A percentile compares a stretch with the other conserved stretches of the same genome.
phyloP scores from a whole-genome alignment of 345 rosid species.

The Populus alba region DNA sequence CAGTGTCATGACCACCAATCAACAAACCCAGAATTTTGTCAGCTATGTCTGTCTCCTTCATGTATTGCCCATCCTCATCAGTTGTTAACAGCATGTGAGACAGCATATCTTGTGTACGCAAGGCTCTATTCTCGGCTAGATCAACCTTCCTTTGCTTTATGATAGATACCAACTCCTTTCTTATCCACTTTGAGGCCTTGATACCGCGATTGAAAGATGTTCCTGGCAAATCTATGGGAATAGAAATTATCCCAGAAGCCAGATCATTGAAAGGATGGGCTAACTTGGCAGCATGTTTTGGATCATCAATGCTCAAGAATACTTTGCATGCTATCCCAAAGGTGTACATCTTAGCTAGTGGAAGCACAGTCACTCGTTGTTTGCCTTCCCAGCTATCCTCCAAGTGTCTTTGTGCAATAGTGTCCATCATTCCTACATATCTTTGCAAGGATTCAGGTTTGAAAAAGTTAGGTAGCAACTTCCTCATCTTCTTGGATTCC shows the following conservation, averaged over 20 bases:
- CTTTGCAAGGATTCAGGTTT: conserved; percentile 24
- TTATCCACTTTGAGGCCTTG: conserved; percentile 11
- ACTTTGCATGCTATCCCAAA: conserved; percentile 18
- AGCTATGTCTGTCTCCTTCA: conserved; percentile 7
- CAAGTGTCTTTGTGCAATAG: conserved; percentile 14
- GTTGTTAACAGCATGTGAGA: conserved; percentile 14
- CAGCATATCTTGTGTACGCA: conserved; percentile 11
- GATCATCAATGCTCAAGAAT: conserved; percentile 19
- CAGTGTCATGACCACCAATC: conserved; percentile 25
- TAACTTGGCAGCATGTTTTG: conserved; percentile 1
- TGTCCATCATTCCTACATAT: conserved; percentile 20
- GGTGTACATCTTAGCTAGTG: conserved; percentile 21
- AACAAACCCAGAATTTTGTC: conserved; percentile 17
- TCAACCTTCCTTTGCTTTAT: conserved; percentile 18
- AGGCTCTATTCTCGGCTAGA: conserved; percentile 6
- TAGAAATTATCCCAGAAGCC: conserved; percentile 19
- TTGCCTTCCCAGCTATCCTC: conserved; percentile 16
- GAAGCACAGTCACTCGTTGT: conserved; percentile 13
- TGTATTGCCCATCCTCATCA: conserved; percentile 14
- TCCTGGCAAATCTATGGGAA: conserved; percentile 23
- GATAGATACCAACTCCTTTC: conserved; percentile 13
- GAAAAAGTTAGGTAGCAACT: conserved; percentile 4
- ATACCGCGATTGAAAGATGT: conserved; percentile 16
- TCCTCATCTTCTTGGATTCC: conserved; percentile 13
- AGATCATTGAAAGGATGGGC: conserved; percentile 15